phyloP scores from a whole-genome alignment of 2,329 filamentous ascomycete genomes.

The Pseudogymnoascus sp. region DNA sequence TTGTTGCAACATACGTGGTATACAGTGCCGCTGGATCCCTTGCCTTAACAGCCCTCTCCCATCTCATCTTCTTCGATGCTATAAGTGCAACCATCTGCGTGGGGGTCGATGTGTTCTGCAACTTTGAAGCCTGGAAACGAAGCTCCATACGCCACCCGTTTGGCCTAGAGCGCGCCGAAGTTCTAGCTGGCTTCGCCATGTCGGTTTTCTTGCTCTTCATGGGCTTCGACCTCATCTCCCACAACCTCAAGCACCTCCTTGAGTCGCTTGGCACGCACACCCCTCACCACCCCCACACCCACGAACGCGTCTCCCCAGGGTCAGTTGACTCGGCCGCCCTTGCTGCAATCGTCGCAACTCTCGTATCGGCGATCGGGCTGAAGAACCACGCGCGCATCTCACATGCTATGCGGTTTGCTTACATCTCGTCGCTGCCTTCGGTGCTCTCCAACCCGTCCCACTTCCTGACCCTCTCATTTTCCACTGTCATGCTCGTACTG shows the following conservation, averaged over 20 bases:
- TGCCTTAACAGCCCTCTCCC: slow-evolving; percentile 84
- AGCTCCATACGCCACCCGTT: slow-evolving; percentile 92
- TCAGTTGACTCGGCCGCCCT: slow-evolving; percentile 74
- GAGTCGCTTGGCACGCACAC: slow-evolving; percentile 63
- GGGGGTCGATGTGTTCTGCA: slow-evolving; percentile 82
- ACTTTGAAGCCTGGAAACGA: slow-evolving; percentile 96
- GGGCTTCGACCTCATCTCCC: slow-evolving; percentile 88
- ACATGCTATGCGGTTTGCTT: slow-evolving; percentile 79
- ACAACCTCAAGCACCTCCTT: slow-evolving; percentile 87
- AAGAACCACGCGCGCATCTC: slow-evolving; percentile 90
- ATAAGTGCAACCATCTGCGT: slow-evolving; percentile 87
- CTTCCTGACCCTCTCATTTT: slow-evolving; percentile 85
- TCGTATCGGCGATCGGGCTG: slow-evolving; percentile 78
- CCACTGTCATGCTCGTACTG: slow-evolving; percentile 68
- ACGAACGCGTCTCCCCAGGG: slow-evolving; percentile 63
- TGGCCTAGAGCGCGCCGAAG: slow-evolving; percentile 82
- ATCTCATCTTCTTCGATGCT: slow-evolving; percentile 91
- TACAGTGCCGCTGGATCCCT: slow-evolving; percentile 80
- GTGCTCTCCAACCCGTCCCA: slow-evolving; percentile 94
- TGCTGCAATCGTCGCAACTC: slow-evolving; percentile 71
- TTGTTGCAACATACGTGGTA: slow-evolving; percentile 76
- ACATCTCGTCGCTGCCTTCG: slow-evolving; percentile 72
- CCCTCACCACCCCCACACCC: slow-evolving; percentile 61
- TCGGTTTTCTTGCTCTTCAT: slow-evolving; percentile 96
- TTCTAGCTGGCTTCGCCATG: slow-evolving; percentile 91